Evolutionary conservation across 2,329 filamentous ascomycete species (phyloP), one percentile per base, ranked within the genome.

Genomic region (Aschersonia sp.): DNA sequence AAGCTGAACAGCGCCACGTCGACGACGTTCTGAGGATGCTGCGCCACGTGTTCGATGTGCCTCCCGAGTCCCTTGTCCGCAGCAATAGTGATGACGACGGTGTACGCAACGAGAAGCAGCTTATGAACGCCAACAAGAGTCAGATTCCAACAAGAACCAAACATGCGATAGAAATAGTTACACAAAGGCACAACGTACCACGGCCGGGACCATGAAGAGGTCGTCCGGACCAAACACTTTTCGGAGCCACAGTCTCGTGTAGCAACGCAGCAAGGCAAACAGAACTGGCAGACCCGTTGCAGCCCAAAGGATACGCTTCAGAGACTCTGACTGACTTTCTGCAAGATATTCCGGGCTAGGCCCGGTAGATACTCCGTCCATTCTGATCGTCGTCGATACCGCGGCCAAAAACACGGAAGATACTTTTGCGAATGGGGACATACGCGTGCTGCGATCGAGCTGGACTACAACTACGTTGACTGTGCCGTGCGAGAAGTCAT

Each of bases 331-430:
- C 22, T 50, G 32, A 41, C 49, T 46, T 31, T 50, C 7, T 22
- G 49, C 50, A 45, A 43, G 67, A 66, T 40, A 43, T 22, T 43
- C 42, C n/a, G 42, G 42, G 22, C 22, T 30, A 9, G 42, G 42
- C 35, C 12, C 10, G 30, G 42, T 29, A 4, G 42, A 11, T 5
- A 2, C 12, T 37, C 35, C 35, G 30, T 9, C 42, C 31, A 9
- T 41, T 31, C 29, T 30, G 32, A 8, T 11, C 29, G n/a, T 43
- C n/a, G 30, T 43, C 8, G 8, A 8, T 5, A 2, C 12, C 35
- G 35, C 8, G 12, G 35, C 35, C 3, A 22, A 22, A 4, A 22
- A 22, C 4, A 22, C 22, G 22, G 22, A 22, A 22, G 22, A 22
- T 22, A 4, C 22, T 22, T 22, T 22, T 4, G 22, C 22, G 22